These are phyloP conservation scores for Fusarium newnesense DNA, from an alignment of 2,329 filamentous ascomycete genomes.

Conservation along the genomic window DNA sequence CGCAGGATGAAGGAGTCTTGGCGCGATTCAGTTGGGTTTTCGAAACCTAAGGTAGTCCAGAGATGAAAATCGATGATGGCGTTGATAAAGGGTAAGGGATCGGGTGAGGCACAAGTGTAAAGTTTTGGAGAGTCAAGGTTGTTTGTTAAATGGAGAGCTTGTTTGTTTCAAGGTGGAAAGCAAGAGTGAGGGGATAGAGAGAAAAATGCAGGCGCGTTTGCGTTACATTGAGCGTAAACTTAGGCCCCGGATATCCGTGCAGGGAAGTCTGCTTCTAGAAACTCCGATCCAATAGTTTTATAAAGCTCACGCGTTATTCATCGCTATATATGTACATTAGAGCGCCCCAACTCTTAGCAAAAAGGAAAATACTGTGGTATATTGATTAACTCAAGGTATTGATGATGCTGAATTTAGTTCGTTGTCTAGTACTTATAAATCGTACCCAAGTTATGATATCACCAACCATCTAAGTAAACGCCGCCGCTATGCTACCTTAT, in stretches of 20 bases:
- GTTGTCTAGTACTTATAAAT: slow-evolving; percentile 9
- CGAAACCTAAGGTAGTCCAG: neutral
- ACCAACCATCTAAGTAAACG: slow-evolving; percentile 27
- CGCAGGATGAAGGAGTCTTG: neutral
- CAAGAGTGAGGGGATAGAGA: neutral
- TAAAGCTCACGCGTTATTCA: neutral
- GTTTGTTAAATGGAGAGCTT: neutral
- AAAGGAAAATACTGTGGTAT: neutral
- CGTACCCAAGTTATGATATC: neutral
- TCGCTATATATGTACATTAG: neutral
- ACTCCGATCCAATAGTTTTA: neutral
- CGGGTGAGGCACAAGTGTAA: neutral
- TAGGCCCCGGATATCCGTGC: slow-evolving; percentile 5
- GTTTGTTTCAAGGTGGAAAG: slow-evolving; percentile 17
- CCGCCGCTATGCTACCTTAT: slow-evolving; percentile 40
- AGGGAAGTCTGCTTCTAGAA: slow-evolving; percentile 6
- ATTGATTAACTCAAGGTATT: neutral
- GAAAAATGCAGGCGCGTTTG: neutral
- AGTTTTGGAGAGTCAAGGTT: neutral
- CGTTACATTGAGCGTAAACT: slow-evolving; percentile 14
- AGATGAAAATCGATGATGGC: neutral
- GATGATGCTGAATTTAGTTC: neutral
- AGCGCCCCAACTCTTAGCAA: neutral
- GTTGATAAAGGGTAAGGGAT: neutral
- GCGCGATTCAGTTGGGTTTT: neutral